These are phyloP conservation scores for Telopea speciosissima DNA, from an alignment of 177 flowering plant genomes.

Conservation along the genomic window DNA sequence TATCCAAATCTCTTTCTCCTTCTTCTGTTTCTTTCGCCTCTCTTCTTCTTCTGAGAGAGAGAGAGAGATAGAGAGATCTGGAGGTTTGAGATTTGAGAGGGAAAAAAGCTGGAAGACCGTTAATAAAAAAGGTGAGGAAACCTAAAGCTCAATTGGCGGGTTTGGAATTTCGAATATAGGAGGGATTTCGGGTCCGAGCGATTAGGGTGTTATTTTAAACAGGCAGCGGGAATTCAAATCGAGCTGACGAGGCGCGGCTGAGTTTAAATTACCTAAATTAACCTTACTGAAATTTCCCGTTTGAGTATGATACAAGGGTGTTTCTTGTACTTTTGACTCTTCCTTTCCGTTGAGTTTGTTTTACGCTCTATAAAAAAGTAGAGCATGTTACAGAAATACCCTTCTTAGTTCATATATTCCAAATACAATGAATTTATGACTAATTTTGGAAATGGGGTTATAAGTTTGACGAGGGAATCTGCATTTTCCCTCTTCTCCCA, in stretches of 20 bases:
- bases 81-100: background rate
- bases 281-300: background rate
- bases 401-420: too few relatives aligned
- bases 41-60: background rate
- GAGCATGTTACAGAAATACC: too few relatives aligned
- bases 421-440: too few relatives aligned
- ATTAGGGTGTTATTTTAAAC: slow-evolving; percentile 5
- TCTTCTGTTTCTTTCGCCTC: background rate
- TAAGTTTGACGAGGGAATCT: too few relatives aligned
- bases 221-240: slow-evolving; percentile 19
- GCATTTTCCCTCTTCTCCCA: too few relatives aligned
- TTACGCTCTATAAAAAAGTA: too few relatives aligned
- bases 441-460: too few relatives aligned
- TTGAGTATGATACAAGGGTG: background rate
- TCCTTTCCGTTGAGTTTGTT: background rate
- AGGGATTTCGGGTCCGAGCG: slow-evolving; percentile 7
- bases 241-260: background rate
- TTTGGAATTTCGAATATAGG: slow-evolving; percentile 9
- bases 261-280: background rate
- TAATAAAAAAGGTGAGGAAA: background rate
- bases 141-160: slow-evolving; percentile 4
- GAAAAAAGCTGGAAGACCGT: slow-evolving; percentile 2
- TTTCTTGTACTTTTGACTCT: background rate
- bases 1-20: background rate
- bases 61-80: background rate